Percentiles rank a stretch among this genome's conserved stretches.
phyloP scores from a whole-genome alignment of 2,329 filamentous ascomycete species.

The Venturia aucupariae region DNA sequence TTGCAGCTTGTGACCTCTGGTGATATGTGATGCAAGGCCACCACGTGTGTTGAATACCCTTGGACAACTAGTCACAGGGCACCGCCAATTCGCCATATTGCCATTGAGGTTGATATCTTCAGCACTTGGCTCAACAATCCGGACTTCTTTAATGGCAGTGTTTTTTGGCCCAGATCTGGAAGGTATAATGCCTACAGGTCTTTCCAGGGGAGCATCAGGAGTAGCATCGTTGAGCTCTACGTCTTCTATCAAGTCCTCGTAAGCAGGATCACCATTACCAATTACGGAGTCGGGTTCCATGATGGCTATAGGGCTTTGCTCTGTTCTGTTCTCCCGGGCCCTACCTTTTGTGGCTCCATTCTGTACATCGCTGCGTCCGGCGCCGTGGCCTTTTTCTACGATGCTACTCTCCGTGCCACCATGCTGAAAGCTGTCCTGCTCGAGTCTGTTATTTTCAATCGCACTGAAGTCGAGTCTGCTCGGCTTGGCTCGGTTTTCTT shows the following conservation, averaged over 20 bases:
- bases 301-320: background rate
- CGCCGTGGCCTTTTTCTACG: background rate
- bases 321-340: background rate
- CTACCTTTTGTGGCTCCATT: background rate
- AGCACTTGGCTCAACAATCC: background rate
- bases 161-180: background rate
- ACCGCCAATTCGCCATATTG: background rate
- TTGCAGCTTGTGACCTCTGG: slow-evolving; percentile 3
- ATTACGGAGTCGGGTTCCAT: background rate
- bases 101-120: background rate
- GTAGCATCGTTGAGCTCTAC: background rate
- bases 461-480: background rate
- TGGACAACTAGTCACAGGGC: background rate
- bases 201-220: background rate
- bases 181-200: no score
- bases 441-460: background rate
- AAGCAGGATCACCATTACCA: background rate
- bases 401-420: background rate
- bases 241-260: background rate
- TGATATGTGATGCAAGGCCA: background rate
- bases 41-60: background rate
- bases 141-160: background rate
- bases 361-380: background rate
- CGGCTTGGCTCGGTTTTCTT: background rate
- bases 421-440: background rate